These are phyloP conservation scores for Hymenoscyphus repandus DNA, from an alignment of 2,329 filamentous ascomycete genomes.

Conservation along the genomic window DNA sequence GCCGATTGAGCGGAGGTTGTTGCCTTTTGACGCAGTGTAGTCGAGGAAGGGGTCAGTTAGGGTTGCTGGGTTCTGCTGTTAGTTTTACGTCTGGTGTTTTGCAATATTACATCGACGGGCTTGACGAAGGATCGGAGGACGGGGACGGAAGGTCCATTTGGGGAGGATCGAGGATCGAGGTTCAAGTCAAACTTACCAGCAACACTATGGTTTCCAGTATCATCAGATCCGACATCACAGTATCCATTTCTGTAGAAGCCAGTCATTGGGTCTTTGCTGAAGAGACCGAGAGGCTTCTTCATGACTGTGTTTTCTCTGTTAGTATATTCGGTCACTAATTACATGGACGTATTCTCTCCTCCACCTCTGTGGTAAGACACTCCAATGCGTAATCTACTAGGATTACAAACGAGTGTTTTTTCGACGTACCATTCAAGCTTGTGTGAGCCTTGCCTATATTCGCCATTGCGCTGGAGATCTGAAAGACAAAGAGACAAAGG, in stretches of 20 bases:
- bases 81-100: too few species aligned
- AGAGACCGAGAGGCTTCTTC: slow-evolving; percentile 51
- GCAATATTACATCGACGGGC: too few species aligned
- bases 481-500: not conserved
- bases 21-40: slow-evolving; percentile 52
- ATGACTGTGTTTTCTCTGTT: slow-evolving; percentile 38
- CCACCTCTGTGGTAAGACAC: not conserved
- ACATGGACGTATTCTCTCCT: not conserved
- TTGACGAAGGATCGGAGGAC: too few species aligned
- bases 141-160: too few species aligned
- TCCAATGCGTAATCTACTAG: not conserved
- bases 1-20: slow-evolving; percentile 50
- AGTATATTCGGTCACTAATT: not conserved
- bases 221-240: slow-evolving; percentile 46
- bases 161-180: too few species aligned
- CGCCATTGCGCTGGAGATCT: not conserved
- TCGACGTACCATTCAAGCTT: slow-evolving; percentile 3
- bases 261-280: slow-evolving; percentile 53
- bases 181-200: slow-evolving; percentile 31
- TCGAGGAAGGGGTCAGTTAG: slow-evolving; percentile 58
- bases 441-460: slow-evolving; percentile 1
- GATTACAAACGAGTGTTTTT: not conserved
- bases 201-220: slow-evolving; percentile 55
- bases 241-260: slow-evolving; percentile 58
- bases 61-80: slow-evolving; percentile 33